phyloP scores from a whole-genome alignment of 164 flowering plant genomes.

The Vitis labrusca region DNA sequence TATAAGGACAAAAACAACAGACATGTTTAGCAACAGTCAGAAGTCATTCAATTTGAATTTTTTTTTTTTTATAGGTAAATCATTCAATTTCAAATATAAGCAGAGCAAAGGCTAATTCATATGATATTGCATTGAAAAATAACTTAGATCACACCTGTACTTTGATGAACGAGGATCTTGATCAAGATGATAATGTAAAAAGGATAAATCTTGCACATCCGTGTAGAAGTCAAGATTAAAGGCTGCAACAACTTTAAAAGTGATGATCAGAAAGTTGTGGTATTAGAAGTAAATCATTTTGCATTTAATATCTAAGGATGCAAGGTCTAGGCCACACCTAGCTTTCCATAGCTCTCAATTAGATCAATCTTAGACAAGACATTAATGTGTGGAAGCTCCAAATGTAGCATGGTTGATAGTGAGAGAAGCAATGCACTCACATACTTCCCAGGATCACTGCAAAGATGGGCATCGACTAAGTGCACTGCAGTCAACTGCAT shows the following conservation, averaged over 20 bases:
- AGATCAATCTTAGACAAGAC: slow-evolving; percentile 95
- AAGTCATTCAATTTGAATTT: no score
- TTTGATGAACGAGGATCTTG: slow-evolving; percentile 87
- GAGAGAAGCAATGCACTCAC: slow-evolving; percentile 93
- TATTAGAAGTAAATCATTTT: neutral
- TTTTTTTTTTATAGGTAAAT: no score
- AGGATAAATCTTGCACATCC: slow-evolving; percentile 86
- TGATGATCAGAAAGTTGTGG: neutral
- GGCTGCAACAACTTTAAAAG: slow-evolving; percentile 43
- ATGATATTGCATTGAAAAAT: neutral
- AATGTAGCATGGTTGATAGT: slow-evolving; percentile 83
- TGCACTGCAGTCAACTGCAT: slow-evolving; percentile 89
- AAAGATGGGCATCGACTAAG: slow-evolving; percentile 92
- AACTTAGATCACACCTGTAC: slow-evolving; percentile 56
- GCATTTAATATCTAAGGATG: neutral
- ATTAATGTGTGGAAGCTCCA: slow-evolving; percentile 94
- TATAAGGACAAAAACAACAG: no score
- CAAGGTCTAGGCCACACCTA: slow-evolving; percentile 46
- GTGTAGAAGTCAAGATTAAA: slow-evolving; percentile 93
- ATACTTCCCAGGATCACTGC: slow-evolving; percentile 94
- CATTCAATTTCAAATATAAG: no score
- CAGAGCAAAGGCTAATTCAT: no score
- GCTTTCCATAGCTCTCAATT: slow-evolving; percentile 89
- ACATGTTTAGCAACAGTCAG: no score
- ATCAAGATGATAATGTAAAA: slow-evolving; percentile 71